phyloP scores from a whole-genome alignment of 192 early-diverging fungal genomes.

The Coemansia sp. region DNA sequence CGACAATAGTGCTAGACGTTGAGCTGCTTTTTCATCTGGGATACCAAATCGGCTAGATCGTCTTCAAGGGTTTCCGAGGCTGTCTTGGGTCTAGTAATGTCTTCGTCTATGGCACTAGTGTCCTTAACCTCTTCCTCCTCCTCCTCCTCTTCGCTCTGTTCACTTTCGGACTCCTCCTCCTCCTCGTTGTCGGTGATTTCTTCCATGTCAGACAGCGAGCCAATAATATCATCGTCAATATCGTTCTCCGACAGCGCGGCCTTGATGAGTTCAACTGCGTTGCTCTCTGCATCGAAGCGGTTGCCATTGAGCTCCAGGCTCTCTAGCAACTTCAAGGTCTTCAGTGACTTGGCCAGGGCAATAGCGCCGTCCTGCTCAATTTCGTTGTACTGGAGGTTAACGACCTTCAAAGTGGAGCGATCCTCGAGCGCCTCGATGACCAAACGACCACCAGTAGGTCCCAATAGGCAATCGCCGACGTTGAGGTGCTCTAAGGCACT shows the following conservation, averaged over 20 bases:
- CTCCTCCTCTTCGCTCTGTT: conserved; percentile 52
- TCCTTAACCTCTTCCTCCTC: conserved; percentile 17
- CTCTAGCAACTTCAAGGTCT: conserved; percentile 65
- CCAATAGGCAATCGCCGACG: conserved; percentile 89
- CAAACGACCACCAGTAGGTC: conserved; percentile 67
- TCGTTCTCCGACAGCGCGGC: conserved; percentile 70
- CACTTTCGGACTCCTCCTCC: conserved; percentile 63
- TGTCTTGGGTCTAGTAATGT: conserved; percentile 31
- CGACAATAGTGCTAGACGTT: conserved; percentile 21
- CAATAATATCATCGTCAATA: conserved; percentile 75
- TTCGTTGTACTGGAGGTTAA: conserved; percentile 89
- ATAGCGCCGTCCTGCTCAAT: conserved; percentile 77
- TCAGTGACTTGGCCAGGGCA: conserved; percentile 67
- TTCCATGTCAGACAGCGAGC: conserved; percentile 97
- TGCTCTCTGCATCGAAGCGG: conserved; percentile 80
- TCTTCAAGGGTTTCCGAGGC: conserved; percentile 29
- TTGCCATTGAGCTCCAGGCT: conserved; percentile 92
- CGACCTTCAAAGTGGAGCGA: conserved; percentile 59
- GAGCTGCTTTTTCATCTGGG: conserved; percentile 53
- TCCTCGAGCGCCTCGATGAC: conserved; percentile 69
- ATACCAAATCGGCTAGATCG: conserved; percentile 48
- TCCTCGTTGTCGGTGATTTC: conserved; percentile 67
- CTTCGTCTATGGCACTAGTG: conserved; percentile 13
- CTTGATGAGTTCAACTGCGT: conserved; percentile 73
- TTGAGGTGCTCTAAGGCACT: conserved; percentile 77